phyloP scores from a whole-genome alignment of 345 rosid species.

The thale cress (Arabidopsis thaliana) region DNA sequence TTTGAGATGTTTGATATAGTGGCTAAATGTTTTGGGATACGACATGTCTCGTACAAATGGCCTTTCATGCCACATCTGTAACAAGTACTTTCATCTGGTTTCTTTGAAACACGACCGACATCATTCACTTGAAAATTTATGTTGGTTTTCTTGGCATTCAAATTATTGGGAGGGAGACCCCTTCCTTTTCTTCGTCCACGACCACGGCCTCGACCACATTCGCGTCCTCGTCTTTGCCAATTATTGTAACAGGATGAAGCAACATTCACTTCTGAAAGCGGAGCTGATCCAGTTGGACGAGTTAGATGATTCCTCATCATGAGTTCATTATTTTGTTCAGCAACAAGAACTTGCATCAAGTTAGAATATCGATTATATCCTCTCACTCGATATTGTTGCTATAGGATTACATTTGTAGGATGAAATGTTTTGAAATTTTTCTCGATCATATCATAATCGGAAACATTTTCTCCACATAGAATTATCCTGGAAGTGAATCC shows the following conservation, averaged over 20 bases:
- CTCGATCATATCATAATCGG: too few species aligned
- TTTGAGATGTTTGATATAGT: background rate
- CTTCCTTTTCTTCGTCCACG: background rate
- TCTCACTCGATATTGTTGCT: too few species aligned
- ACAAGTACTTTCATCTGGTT: background rate
- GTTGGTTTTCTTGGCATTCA: too few species aligned
- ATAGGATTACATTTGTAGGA: too few species aligned
- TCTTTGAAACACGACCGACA: too few species aligned
- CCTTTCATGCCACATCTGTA: background rate
- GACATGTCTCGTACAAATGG: background rate
- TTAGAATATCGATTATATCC: too few species aligned
- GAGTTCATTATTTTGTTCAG: background rate
- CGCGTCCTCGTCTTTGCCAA: background rate
- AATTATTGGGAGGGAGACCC: too few species aligned
- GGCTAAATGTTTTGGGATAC: too few species aligned
- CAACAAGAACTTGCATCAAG: background rate
- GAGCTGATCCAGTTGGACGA: background rate
- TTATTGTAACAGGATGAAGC: background rate
- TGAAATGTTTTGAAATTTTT: too few species aligned
- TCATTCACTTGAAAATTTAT: too few species aligned
- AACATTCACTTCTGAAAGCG: background rate
- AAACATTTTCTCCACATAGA: too few species aligned
- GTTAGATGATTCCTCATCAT: background rate
- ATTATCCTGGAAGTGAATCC: too few species aligned
- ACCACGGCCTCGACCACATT: background rate